A percentile compares a stretch with the other conserved stretches of the same genome.
Conservation (phyloP, 1,139 yeast genomes). For the Geotrichum reessii region DNA sequence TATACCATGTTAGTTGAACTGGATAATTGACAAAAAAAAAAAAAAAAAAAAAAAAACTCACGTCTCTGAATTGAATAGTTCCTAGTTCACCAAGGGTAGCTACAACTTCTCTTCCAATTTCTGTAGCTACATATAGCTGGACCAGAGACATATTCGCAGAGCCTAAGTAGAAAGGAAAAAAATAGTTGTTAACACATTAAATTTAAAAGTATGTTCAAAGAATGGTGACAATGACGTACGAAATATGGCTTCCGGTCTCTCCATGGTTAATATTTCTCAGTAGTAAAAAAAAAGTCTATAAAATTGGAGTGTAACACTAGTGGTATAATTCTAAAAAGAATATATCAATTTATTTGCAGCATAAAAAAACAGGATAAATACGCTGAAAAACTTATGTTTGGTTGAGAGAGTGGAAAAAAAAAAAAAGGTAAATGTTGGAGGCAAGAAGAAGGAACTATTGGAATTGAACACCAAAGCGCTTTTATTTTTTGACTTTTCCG, state of each 20-base stretch:
- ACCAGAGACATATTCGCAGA: constrained; percentile 94
- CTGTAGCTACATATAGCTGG: constrained; percentile 88
- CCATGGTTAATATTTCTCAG: constrained; percentile 11
- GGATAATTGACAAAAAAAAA: neutral
- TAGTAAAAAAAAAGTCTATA: neutral
- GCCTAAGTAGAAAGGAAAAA: constrained; percentile 35
- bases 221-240: constrained; percentile 14
- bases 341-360: neutral
- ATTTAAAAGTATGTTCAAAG: neutral
- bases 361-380: neutral
- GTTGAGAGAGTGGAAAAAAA: neutral
- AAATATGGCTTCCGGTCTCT: constrained; percentile 21
- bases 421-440: neutral
- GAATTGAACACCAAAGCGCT: neutral
- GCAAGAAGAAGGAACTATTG: neutral
- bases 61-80: constrained; percentile 76
- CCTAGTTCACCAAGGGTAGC: constrained; percentile 78
- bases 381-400: neutral
- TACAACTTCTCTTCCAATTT: constrained; percentile 81
- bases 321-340: neutral
- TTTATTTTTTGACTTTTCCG: neutral
- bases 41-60: constrained; percentile 10
- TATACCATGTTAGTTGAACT: constrained; percentile 17
- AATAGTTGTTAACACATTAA: neutral
- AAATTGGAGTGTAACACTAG: neutral